Evolutionary conservation across 805 yeast genomes (phyloP).

Genomic region (Wickerhamiella nectarea): DNA sequence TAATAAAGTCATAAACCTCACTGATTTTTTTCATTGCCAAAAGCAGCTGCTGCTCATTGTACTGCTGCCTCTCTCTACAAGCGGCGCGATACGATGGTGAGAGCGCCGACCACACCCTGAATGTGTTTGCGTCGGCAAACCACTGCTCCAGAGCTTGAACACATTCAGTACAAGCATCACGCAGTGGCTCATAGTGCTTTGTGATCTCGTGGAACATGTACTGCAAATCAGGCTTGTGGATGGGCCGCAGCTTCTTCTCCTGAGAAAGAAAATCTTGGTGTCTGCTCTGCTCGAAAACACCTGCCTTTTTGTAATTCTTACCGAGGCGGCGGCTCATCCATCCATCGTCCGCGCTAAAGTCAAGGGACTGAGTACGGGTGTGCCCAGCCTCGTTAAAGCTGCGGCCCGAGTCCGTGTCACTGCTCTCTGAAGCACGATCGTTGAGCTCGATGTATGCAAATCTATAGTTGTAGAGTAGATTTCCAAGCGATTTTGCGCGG

Average conservation of each 20-base stretch:
- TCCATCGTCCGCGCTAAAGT: neutral
- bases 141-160: conserved; percentile 14
- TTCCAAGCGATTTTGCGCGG: conserved; percentile 2
- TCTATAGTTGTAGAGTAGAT: conserved; percentile 1
- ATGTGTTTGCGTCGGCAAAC: conserved; percentile 19
- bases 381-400: neutral
- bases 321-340: neutral
- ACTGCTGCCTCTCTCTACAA: conserved; percentile 2
- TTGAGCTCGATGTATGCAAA: conserved; percentile 7
- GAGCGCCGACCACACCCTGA: conserved; percentile 12
- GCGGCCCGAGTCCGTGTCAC: neutral
- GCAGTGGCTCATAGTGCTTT: conserved; percentile 11
- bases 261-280: conserved; percentile 2
- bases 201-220: conserved; percentile 11
- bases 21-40: conserved; percentile 9
- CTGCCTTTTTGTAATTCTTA: neutral
- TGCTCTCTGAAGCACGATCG: neutral
- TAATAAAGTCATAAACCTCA: conserved; percentile 8
- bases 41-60: conserved; percentile 4
- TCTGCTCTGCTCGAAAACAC: conserved; percentile 4
- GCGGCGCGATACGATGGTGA: conserved; percentile 10
- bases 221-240: conserved; percentile 7
- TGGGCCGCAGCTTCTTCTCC: neutral
- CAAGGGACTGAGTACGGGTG: neutral
- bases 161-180: conserved; percentile 11